Evolutionary conservation across 23 red algal species (phyloP), one percentile per base, ranked within the genome.

Genomic region (Gracilaria vermiculophylla): DNA sequence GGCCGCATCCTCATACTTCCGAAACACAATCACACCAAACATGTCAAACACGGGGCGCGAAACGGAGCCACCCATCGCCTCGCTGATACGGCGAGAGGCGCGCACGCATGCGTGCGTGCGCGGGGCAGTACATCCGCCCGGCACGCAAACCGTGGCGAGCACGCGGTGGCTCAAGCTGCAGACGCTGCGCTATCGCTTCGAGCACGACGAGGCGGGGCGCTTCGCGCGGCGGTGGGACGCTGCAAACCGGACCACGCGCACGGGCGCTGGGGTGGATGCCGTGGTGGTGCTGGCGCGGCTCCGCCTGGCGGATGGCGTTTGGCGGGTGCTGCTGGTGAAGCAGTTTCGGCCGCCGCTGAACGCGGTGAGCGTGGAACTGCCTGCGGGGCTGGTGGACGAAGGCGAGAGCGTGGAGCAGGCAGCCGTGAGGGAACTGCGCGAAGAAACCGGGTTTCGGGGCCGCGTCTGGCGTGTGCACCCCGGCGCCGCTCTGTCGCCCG

Each of bases 401-500:
- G 85, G 85, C 4, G 93, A 95, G 49, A 76, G 27, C 12, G 33
- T 88, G 9, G 85, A 58, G 20, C 85, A 72, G 23, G 85, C 93
- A 3, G 93, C 93, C 39, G 36, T 95, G 5, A 36, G 93, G 34
- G 93, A 95, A 48, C 51, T 95, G 44, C 14, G 37, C 9, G 93
- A 95, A 70, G 93, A 95, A 83, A 95, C 93, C 25, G 93, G 93
- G 25, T 90, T 81, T 74, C 50, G 40, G 3, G 87, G 87, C 24
- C 40, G 43, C 11, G 60, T 91, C 28, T 43, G 41, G 24, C 50
- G 45, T 43, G 20, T 53, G 43, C 75, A 81, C 34, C 23, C 64
- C 5, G 37, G 72, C 16, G 53, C 74, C 9, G 60, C 76, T 14
- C 53, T 91, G 28, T 81, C 75, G 6, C 87, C 87, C 0, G 87